Evolutionary conservation across 495 filamentous ascomycete species (phyloP).

Genomic region (Talaromyces wortmannii): DNA sequence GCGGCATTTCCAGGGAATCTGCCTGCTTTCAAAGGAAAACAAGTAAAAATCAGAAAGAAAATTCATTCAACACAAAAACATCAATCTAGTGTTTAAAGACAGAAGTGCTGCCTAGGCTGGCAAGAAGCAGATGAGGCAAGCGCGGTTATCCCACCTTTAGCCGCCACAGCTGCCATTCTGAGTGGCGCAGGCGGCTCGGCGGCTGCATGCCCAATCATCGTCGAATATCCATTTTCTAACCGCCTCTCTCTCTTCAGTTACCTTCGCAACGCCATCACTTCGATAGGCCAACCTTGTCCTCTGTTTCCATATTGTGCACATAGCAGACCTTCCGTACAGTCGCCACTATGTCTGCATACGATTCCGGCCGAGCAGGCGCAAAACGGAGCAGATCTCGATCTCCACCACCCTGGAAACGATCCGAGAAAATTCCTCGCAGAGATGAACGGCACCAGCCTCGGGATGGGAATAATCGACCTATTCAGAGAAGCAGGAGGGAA

Average conservation of each 20-base stretch:
- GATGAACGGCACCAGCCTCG: conserved; percentile 15
- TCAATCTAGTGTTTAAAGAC: too few relatives aligned
- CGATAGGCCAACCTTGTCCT: neutral
- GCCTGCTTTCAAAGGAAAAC: neutral
- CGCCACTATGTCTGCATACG: conserved; percentile 2
- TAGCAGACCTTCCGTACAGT: neutral
- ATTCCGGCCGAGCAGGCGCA: conserved; percentile 21
- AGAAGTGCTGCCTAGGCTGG: too few relatives aligned
- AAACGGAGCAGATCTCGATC: conserved; percentile 38
- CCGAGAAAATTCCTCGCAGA: conserved; percentile 29
- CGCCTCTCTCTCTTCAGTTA: neutral
- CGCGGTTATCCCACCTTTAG: conserved; percentile 23
- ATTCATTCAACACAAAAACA: neutral
- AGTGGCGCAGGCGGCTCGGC: neutral
- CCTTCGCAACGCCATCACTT: neutral
- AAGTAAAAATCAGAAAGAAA: neutral
- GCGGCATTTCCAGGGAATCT: conserved; percentile 19
- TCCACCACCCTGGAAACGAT: conserved; percentile 31
- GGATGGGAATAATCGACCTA: neutral
- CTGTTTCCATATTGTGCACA: neutral
- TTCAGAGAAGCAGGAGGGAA: conserved; percentile 32
- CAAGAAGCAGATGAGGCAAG: conserved; percentile 7
- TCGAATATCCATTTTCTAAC: neutral
- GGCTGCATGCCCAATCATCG: neutral
- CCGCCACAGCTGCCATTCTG: conserved; percentile 2